A percentile compares a stretch with the other conserved stretches of the same genome.
These are phyloP conservation scores for Avicennia marina DNA, from an alignment of 257 asterid species.

Conservation along the genomic window DNA sequence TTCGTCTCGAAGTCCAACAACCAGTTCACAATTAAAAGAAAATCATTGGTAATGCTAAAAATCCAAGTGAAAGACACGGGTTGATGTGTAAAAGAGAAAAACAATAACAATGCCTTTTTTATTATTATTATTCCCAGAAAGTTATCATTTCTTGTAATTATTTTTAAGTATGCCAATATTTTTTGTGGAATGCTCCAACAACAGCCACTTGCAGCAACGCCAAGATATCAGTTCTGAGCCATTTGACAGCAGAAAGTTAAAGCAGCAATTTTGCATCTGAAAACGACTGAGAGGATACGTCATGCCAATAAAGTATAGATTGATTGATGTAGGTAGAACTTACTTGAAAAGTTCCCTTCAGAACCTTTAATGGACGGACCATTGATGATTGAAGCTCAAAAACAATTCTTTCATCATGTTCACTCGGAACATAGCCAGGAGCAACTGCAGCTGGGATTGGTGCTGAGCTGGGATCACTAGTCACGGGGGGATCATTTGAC, in stretches of 20 bases:
- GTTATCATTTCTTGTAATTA: too few species aligned
- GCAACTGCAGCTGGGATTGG: constrained; percentile 54
- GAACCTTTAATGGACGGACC: constrained; percentile 85
- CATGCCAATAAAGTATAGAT: constrained; percentile 14
- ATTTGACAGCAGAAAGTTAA: constrained; percentile 3
- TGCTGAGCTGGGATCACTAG: constrained; percentile 45
- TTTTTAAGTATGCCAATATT: too few species aligned
- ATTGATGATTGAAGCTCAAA: constrained; percentile 93
- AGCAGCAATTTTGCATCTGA: constrained; percentile 1
- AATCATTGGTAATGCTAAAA: neutral
- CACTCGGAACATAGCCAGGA: constrained; percentile 91
- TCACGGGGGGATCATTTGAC: constrained; percentile 33
- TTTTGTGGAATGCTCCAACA: too few species aligned
- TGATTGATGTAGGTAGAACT: constrained; percentile 24
- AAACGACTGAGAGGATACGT: constrained; percentile 8
- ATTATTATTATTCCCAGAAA: too few species aligned
- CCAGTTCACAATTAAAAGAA: constrained; percentile 11
- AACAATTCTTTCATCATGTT: constrained; percentile 83
- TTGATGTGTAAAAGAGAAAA: constrained; percentile 6
- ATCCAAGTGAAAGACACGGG: neutral
- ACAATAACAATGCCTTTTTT: too few species aligned
- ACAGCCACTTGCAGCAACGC: neutral
- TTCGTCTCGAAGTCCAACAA: too few species aligned
- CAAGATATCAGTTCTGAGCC: constrained; percentile 10
- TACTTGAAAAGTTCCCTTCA: constrained; percentile 92